Conservation (phyloP, 192 early-diverging fungal species). For the Piromyces finnis region DNA sequence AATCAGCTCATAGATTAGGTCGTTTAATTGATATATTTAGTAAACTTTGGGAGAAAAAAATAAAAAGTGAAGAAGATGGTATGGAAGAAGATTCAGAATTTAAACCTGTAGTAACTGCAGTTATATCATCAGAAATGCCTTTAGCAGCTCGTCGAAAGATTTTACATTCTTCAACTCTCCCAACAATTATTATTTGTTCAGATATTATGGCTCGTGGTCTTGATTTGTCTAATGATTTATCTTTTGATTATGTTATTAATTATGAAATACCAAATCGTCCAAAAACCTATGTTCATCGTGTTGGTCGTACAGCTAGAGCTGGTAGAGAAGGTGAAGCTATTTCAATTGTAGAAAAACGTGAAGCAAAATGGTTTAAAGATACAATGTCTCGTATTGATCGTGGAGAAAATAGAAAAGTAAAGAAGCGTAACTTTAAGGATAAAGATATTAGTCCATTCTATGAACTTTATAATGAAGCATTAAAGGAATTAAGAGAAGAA, state of each 20-base stretch:
- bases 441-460: neutral
- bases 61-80: neutral
- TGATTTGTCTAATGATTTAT: neutral
- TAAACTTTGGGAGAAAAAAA: conserved; percentile 1
- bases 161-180: neutral
- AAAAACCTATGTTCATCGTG: neutral
- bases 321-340: neutral
- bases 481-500: neutral
- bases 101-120: neutral
- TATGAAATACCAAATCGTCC: neutral
- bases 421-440: neutral
- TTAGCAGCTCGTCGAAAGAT: neutral
- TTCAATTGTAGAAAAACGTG: neutral
- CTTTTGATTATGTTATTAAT: neutral
- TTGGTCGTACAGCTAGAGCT: neutral
- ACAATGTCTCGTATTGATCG: neutral
- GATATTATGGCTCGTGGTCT: neutral
- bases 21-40: conserved; percentile 47
- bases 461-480: neutral
- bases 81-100: neutral
- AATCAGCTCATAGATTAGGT: conserved; percentile 68
- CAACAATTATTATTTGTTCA: neutral
- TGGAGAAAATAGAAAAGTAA: neutral
- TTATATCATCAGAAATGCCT: neutral
- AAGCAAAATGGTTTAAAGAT: neutral